Base-by-base conservation (phyloP, 2,329 filamentous ascomycete species). In the Tolypocladium guangdongense region DNA sequence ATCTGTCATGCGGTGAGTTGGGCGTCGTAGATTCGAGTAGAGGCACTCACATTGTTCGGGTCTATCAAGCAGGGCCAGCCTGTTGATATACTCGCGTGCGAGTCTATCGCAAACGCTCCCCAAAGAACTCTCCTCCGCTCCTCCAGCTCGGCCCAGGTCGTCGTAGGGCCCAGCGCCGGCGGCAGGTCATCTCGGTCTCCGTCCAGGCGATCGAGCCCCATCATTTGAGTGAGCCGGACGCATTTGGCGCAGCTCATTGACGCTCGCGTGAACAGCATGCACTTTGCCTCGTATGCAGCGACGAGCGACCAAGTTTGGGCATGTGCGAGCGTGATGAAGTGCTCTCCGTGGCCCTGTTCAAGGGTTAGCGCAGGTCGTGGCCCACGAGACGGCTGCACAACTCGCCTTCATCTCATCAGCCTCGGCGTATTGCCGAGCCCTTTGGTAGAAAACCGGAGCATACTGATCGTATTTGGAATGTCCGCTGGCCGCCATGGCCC, bases 31-130 rank as follows among this genome's bases (percentile, higher is more conserved):
- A 11, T 32, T 14, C n/a, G 24, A 8, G 36, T 20, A 30, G 7
- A 32, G 24, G 11, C 16, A 60, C 69, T 61, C 60, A 78, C 80
- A 57, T 95, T 88, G 63, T 75, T 75, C 54, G 88, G 79, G 57
- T 95, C 84, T 43, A 96, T 83, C 30, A 84, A 73, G 73, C 88
- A 86, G 0, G 91, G 89, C 91, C 91, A 96, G 2, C 91, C 91
- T 4, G 90, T 95, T 14, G 89, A 90, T 51, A 95, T 88, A 62
- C 87, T 90, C 2, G 88, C 86, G 69, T 95, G 95, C 30, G 88
- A 81, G 66, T 96, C 91, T 43, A 88, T 78, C 59, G 84, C 87
- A 63, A 92, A 96, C 0, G 84, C 79, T 58, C 85, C 81, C 92
- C 92, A 96, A 61, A 96, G 95, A 0, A 87, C 84, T 59, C 92